A percentile compares a stretch with the other conserved stretches of the same genome.
Evolutionary conservation across 805 yeast species (phyloP).

Genomic region (Kuraishia molischiana): DNA sequence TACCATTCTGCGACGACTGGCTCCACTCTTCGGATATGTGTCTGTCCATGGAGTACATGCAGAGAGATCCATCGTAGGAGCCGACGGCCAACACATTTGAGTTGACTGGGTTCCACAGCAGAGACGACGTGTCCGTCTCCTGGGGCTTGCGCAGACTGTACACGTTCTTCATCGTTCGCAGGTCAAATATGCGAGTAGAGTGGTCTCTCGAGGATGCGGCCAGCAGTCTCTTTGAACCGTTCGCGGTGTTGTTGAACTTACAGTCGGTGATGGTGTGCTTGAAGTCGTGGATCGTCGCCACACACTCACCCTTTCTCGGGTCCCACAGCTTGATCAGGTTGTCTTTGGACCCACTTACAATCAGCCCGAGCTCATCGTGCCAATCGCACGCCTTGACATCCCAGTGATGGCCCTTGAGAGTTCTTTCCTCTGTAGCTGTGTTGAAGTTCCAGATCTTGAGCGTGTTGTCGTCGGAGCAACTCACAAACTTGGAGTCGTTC

Average conservation of each 20-base stretch:
- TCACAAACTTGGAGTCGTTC: conserved; percentile 83
- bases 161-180: conserved; percentile 75
- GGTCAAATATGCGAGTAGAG: conserved; percentile 79
- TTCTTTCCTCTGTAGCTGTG: conserved; percentile 73
- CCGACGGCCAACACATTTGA: conserved; percentile 74
- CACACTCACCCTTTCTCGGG: conserved; percentile 69
- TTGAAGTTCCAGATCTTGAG: conserved; percentile 93
- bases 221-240: conserved; percentile 58
- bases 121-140: conserved; percentile 75
- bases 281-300: conserved; percentile 81
- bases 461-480: conserved; percentile 87
- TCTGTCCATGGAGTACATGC: conserved; percentile 60
- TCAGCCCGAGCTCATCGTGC: conserved; percentile 83
- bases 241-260: conserved; percentile 61
- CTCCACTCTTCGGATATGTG: conserved; percentile 26
- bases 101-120: conserved; percentile 92
- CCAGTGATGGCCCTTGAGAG: conserved; percentile 93
- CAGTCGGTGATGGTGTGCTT: conserved; percentile 90
- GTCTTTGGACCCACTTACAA: conserved; percentile 93
- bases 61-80: conserved; percentile 80
- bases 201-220: conserved; percentile 88
- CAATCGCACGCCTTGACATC: conserved; percentile 96
- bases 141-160: conserved; percentile 57
- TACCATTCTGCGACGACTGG: neutral
- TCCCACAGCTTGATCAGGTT: conserved; percentile 93